phyloP scores from a whole-genome alignment of 305 asterid species.

The Fraxinus greggii region DNA sequence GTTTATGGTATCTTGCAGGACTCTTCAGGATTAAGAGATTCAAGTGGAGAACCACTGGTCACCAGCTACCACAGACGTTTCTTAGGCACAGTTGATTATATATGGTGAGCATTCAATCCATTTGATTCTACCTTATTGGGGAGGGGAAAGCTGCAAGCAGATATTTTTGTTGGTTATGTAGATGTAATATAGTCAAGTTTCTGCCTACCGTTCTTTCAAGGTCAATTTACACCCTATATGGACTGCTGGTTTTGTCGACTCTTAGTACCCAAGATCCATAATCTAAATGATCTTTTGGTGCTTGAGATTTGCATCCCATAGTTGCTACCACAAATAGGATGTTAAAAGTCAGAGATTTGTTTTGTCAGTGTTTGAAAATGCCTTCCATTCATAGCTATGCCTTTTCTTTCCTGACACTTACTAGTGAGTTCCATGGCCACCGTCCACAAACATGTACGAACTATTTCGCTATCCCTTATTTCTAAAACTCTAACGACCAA shows the following conservation, averaged over 20 bases:
- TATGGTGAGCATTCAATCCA: slow-evolving; percentile 59
- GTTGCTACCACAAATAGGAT: neutral
- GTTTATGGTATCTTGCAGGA: slow-evolving; percentile 43
- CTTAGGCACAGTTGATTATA: slow-evolving; percentile 91
- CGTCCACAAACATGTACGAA: neutral
- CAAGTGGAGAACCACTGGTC: slow-evolving; percentile 76
- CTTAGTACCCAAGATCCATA: neutral
- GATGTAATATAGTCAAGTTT: neutral
- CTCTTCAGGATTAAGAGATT: slow-evolving; percentile 65
- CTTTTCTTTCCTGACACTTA: neutral
- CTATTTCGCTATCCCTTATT: neutral
- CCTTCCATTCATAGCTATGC: neutral
- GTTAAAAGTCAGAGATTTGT: neutral
- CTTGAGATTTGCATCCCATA: neutral
- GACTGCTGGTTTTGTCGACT: neutral
- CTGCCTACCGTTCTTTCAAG: neutral
- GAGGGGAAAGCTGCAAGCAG: slow-evolving; percentile 6
- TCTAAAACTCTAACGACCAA: neutral
- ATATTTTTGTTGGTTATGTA: slow-evolving; percentile 13
- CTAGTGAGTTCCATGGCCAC: neutral
- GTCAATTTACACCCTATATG: neutral
- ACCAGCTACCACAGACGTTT: slow-evolving; percentile 88
- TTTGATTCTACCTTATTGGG: slow-evolving; percentile 14
- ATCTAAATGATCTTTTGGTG: neutral
- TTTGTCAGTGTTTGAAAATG: neutral